Evolutionary conservation across 2,329 filamentous ascomycete genomes (phyloP).

Genomic region (Cyphellophora attinorum): DNA sequence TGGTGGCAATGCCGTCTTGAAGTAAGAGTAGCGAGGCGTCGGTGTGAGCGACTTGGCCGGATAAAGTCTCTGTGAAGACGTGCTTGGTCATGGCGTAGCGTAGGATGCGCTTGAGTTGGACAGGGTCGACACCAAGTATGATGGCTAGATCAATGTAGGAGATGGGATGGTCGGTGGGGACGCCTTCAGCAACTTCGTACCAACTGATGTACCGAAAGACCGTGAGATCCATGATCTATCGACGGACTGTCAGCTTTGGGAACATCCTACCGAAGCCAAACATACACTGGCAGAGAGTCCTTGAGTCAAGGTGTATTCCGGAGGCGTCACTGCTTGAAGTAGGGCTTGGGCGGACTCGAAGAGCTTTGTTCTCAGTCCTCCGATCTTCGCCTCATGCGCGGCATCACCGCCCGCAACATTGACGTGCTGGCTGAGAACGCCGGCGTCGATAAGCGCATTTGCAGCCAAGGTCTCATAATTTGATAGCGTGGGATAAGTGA

Average conservation of each 20-base stretch:
- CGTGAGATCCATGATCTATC: slow-evolving; percentile 2
- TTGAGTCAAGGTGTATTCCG: slow-evolving; percentile 8
- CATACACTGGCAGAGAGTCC: slow-evolving; percentile 6
- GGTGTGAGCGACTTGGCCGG: slow-evolving; percentile 5
- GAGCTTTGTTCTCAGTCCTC: slow-evolving; percentile 2
- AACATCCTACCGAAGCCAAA: too few relatives aligned
- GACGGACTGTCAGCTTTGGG: too few relatives aligned
- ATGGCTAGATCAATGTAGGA: slow-evolving; percentile 2
- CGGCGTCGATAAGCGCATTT: slow-evolving; percentile 5
- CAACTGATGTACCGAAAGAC: slow-evolving; percentile 2
- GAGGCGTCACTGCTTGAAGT: slow-evolving; percentile 4
- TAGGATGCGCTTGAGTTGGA: slow-evolving; percentile 5
- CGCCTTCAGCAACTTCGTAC: slow-evolving; percentile 2
- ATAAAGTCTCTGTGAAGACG: slow-evolving; percentile 5
- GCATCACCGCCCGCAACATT: background rate
- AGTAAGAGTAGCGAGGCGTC: slow-evolving; percentile 4
- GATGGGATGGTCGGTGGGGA: slow-evolving; percentile 1
- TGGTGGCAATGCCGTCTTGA: slow-evolving; percentile 3
- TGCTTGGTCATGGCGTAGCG: slow-evolving; percentile 7
- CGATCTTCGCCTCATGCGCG: background rate
- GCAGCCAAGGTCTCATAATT: slow-evolving; percentile 6
- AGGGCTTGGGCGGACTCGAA: slow-evolving; percentile 7
- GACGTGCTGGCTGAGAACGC: slow-evolving; percentile 2
- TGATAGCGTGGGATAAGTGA: slow-evolving; percentile 1
- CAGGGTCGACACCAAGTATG: slow-evolving; percentile 2